Evolutionary conservation across 345 rosid genomes (phyloP).

Genomic region (Euclidium syriacum): DNA sequence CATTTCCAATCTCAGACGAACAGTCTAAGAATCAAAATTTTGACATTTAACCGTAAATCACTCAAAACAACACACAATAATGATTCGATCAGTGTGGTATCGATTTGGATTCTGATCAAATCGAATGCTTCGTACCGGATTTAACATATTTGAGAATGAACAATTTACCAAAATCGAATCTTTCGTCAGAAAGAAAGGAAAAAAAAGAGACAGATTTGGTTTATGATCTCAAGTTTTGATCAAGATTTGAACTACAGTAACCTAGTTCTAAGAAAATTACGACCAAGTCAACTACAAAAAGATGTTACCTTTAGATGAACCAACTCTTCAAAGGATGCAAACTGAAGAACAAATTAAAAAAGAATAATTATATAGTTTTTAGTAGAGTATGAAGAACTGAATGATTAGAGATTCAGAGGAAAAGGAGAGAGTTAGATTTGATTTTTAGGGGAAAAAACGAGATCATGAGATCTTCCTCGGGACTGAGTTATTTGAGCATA

Average conservation of each 20-base stretch:
- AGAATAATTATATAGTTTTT: not conserved
- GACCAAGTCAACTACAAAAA: slow-evolving; percentile 14
- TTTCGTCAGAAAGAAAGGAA: not conserved
- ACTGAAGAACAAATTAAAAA: not conserved
- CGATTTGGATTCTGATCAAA: not conserved
- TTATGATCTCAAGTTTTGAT: slow-evolving; percentile 7
- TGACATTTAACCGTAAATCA: not conserved
- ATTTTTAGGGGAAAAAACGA: not conserved
- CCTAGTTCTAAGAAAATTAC: not conserved
- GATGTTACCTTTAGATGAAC: slow-evolving; percentile 28
- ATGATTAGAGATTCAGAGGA: slow-evolving; percentile 5
- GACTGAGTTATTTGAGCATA: not conserved
- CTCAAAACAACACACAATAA: not conserved
- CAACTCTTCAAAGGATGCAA: slow-evolving; percentile 1
- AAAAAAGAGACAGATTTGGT: not conserved
- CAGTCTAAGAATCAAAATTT: not conserved
- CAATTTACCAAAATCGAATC: not conserved
- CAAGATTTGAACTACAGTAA: not conserved
- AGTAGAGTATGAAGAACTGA: not conserved
- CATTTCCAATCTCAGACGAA: not conserved
- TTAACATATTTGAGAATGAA: not conserved
- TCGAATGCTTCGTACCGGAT: not conserved
- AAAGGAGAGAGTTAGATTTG: slow-evolving; percentile 9
- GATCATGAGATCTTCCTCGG: not conserved
- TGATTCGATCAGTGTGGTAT: not conserved